These are phyloP conservation scores for Physcomitrellopsis africana DNA, from an alignment of 225 moss, liverwort and hornwort species.

Conservation along the genomic window DNA sequence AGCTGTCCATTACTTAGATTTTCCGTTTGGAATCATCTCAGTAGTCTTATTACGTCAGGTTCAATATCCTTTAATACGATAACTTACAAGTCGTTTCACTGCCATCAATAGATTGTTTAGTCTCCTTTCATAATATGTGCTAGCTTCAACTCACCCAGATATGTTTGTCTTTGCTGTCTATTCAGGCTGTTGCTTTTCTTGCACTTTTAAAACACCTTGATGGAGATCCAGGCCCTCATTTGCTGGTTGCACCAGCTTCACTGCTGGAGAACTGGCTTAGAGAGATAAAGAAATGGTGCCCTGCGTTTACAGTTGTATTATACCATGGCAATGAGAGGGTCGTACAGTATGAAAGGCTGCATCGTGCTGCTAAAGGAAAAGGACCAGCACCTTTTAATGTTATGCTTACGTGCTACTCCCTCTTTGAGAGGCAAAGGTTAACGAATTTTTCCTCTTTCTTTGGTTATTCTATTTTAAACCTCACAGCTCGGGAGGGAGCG, in stretches of 20 bases:
- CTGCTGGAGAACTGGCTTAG: not conserved
- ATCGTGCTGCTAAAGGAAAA: not conserved
- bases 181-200: constrained; percentile 4
- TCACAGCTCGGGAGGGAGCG: too few relatives aligned
- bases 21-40: not conserved
- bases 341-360: not conserved
- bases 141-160: not conserved
- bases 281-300: constrained; percentile 19
- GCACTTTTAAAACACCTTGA: not conserved
- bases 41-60: not conserved
- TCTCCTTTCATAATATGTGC: not conserved
- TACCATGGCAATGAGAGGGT: not conserved
- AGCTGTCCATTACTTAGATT: too few relatives aligned
- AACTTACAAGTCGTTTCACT: not conserved
- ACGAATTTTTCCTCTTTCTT: too few relatives aligned
- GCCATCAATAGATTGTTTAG: constrained; percentile 8
- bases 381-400: not conserved
- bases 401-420: constrained; percentile 17
- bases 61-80: not conserved
- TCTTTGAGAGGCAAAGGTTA: constrained; percentile 8
- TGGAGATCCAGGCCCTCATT: not conserved
- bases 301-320: not conserved
- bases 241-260: not conserved
- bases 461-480: too few relatives aligned
- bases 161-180: constrained; percentile 16